Evolutionary conservation across 768 basidiomycete species (phyloP).

Genomic region (Leccinum longicurvipes): DNA sequence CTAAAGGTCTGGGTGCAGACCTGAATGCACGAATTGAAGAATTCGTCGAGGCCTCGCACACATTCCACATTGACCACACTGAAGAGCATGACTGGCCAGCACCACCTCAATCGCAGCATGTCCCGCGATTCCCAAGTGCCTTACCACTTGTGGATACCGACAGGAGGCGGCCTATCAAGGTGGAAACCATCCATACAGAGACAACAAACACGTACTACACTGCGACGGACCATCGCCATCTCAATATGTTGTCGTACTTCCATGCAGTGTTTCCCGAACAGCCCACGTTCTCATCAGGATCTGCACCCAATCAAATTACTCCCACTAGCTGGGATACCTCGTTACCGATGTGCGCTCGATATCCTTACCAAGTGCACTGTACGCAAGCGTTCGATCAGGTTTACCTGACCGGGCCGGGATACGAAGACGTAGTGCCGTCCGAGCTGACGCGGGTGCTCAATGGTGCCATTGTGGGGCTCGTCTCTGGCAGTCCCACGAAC

Average conservation of each 20-base stretch:
- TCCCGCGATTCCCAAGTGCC: not conserved
- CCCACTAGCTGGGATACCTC: conserved; percentile 62
- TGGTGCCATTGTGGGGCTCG: conserved; percentile 75
- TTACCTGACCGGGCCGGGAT: conserved; percentile 66
- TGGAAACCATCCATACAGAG: conserved; percentile 46
- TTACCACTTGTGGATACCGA: not conserved
- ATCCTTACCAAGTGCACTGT: conserved; percentile 72
- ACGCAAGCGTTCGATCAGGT: conserved; percentile 56
- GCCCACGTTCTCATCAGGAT: conserved; percentile 11
- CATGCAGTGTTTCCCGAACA: conserved; percentile 46
- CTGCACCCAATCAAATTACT: conserved; percentile 32
- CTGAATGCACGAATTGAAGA: conserved; percentile 68
- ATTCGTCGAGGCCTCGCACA: conserved; percentile 49
- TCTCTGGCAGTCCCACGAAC: conserved; percentile 30
- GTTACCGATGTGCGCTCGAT: conserved; percentile 61
- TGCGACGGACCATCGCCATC: conserved; percentile 63
- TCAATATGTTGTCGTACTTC: conserved; percentile 77
- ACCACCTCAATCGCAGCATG: conserved; percentile 4
- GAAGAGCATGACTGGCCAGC: conserved; percentile 24
- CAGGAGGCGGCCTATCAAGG: not conserved
- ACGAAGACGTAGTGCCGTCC: conserved; percentile 70
- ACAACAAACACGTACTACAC: conserved; percentile 29
- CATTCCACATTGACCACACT: conserved; percentile 20
- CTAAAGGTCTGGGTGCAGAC: conserved; percentile 88
- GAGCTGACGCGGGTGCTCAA: conserved; percentile 76